Evolutionary conservation across 1,284 basidiomycete genomes (phyloP), one percentile per base, ranked within the genome.

Genomic region (Agroathelia rolfsii): DNA sequence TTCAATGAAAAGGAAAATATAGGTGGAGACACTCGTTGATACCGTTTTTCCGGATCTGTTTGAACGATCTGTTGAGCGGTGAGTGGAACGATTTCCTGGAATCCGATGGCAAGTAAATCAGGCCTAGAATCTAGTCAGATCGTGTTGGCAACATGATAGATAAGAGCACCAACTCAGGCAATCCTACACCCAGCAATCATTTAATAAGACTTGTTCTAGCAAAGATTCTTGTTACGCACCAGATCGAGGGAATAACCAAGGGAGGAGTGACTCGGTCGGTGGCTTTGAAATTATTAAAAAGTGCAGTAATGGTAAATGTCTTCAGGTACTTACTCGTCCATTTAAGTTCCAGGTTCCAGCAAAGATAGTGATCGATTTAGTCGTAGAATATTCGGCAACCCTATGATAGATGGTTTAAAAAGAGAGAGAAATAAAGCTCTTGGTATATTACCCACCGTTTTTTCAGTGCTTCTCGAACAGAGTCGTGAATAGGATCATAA

Each of bases 81-180:
- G 25, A 99, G 69, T 23, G 90, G 90, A 0, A 99, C 95, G 34
- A 99, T 92, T 57, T 99, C 95, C 57, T 99, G 95, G 50, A 99
- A 96, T 1, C 86, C 88, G 19, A 96, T 61, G n/a, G 79, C 79
- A 50, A 94, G 80, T 38, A 96, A 75, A 52, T 95, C 90, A 6
- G 92, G 87, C 28, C 87, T 92, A 39, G 10, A 24, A 27, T 24
- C 9, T n/a, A 25, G 17, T 39, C 11, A 34, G 18, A 28, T 20
- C 13, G 8, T 19, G 27, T 28, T 34, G 28, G 40, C 39, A 29
- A 31, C n/a, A 20, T 15, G 24, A 24, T 20, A 9, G 24, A 30
- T 12, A 6, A 21, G 3, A 16, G 25, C 24, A 16, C 29, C 10
- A n/a, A n/a, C n/a, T n/a, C n/a, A n/a, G n/a, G n/a, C n/a, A n/a